These are phyloP conservation scores for Phytophthora idaei DNA, from an alignment of 352 stramenopile genomes.

Conservation along the genomic window DNA sequence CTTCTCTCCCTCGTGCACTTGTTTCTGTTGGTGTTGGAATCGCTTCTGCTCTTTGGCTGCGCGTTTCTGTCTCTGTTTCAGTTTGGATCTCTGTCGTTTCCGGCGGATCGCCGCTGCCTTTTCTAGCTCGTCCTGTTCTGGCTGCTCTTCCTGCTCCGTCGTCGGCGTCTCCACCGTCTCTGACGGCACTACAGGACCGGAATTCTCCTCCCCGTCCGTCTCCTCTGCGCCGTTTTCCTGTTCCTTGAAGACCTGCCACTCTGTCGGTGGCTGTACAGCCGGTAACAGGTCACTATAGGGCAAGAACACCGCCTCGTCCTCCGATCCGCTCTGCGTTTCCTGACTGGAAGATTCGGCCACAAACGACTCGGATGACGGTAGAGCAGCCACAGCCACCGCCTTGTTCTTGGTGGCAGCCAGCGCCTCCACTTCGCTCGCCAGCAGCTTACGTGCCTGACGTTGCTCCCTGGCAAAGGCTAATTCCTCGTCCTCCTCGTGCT, in stretches of 20 bases:
- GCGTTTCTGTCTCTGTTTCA: slow-evolving; percentile 33
- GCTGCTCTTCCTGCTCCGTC: neutral
- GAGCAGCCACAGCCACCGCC: neutral
- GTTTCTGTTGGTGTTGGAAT: slow-evolving; percentile 22
- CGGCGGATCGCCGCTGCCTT: slow-evolving; percentile 12
- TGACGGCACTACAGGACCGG: slow-evolving; percentile 22
- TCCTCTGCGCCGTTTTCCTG: slow-evolving; percentile 16
- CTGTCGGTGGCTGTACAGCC: slow-evolving; percentile 14
- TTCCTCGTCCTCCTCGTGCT: slow-evolving; percentile 49
- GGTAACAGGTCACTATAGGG: slow-evolving; percentile 33
- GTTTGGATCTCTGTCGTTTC: slow-evolving; percentile 39
- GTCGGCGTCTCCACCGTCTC: slow-evolving; percentile 10
- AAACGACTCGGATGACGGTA: slow-evolving; percentile 19
- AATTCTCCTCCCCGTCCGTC: slow-evolving; percentile 14
- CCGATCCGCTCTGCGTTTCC: slow-evolving; percentile 73
- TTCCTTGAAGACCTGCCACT: slow-evolving; percentile 19
- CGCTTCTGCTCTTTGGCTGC: slow-evolving; percentile 28
- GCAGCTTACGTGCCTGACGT: slow-evolving; percentile 46
- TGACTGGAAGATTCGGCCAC: slow-evolving; percentile 61
- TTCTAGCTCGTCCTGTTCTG: slow-evolving; percentile 21
- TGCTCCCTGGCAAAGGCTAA: slow-evolving; percentile 43
- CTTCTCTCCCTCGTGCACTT: slow-evolving; percentile 1
- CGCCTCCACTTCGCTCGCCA: slow-evolving; percentile 33
- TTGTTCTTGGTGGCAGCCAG: slow-evolving; percentile 28
- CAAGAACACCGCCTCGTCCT: slow-evolving; percentile 52